These are phyloP conservation scores for Haematococcus sp. DNA, from an alignment of 139 green algal genomes.

Conservation along the genomic window DNA sequence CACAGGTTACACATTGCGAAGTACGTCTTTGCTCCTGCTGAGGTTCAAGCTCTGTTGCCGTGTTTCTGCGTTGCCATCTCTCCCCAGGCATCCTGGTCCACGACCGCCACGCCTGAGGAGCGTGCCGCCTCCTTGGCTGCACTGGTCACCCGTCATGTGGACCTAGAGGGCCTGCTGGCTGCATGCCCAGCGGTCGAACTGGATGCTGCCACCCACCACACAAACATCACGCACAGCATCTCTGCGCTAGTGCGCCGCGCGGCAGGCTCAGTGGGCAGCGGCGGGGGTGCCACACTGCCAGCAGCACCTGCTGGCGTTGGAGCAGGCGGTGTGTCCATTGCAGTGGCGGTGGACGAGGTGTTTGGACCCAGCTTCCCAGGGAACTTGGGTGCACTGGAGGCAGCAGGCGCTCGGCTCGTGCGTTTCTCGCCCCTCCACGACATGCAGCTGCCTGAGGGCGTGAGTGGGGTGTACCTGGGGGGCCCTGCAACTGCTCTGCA, in stretches of 20 bases:
- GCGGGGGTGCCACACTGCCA: too few species aligned
- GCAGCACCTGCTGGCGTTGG: too few species aligned
- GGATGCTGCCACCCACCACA: neutral
- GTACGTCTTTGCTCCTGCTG: too few species aligned
- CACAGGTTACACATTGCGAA: too few species aligned
- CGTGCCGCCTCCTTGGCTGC: neutral
- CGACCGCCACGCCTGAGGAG: slow-evolving; percentile 9
- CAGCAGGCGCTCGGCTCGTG: slow-evolving; percentile 48
- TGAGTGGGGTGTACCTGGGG: slow-evolving; percentile 83
- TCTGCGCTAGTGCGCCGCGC: neutral
- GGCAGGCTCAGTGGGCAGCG: neutral
- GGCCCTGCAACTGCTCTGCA: slow-evolving; percentile 63
- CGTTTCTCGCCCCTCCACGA: too few species aligned
- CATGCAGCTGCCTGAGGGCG: slow-evolving; percentile 56
- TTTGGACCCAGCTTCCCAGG: slow-evolving; percentile 21
- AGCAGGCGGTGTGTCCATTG: slow-evolving; percentile 6
- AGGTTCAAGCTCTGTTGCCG: too few species aligned
- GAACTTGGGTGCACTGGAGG: slow-evolving; percentile 60
- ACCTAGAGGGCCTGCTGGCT: too few species aligned
- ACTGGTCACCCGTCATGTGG: neutral
- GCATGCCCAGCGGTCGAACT: neutral
- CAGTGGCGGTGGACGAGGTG: slow-evolving; percentile 14
- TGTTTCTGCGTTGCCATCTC: too few species aligned
- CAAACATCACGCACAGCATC: neutral
- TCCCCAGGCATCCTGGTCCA: slow-evolving; percentile 7